phyloP scores from a whole-genome alignment of 1,284 basidiomycete genomes.

The Tremellales sp. region DNA sequence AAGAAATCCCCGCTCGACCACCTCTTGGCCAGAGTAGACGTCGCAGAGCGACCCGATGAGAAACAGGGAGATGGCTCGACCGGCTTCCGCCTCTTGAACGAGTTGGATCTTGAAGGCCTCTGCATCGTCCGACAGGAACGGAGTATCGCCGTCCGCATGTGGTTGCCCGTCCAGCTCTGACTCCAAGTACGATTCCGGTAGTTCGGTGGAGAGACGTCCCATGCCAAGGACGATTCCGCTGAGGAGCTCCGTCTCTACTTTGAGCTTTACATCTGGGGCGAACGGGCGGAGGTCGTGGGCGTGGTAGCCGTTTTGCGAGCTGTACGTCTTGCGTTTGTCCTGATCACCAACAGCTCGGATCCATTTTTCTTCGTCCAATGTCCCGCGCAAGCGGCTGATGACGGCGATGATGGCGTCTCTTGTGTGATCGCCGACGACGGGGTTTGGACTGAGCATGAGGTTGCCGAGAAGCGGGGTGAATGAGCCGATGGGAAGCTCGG shows the following conservation, averaged over 20 bases:
- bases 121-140: conserved; percentile 9
- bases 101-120: conserved; percentile 42
- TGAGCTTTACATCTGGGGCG: conserved; percentile 54
- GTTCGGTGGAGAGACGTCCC: conserved; percentile 63
- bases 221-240: conserved; percentile 83
- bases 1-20: conserved; percentile 63
- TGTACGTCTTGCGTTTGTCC: conserved; percentile 31
- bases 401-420: conserved; percentile 74
- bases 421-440: conserved; percentile 66
- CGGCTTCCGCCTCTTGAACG: conserved; percentile 70
- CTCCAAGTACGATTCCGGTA: conserved; percentile 31
- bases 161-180: conserved; percentile 6
- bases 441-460: conserved; percentile 75
- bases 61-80: conserved; percentile 86
- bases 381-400: conserved; percentile 53
- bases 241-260: conserved; percentile 75
- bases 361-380: conserved; percentile 39
- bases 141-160: background rate
- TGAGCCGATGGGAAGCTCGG: conserved; percentile 68
- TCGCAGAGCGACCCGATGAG: conserved; percentile 64
- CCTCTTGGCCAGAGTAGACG: conserved; percentile 59
- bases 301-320: conserved; percentile 45
- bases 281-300: conserved; percentile 52
- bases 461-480: conserved; percentile 91
- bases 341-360: conserved; percentile 16